Percentiles rank a stretch among this genome's conserved stretches.
phyloP scores from a whole-genome alignment of 495 filamentous ascomycete species.

The Xylaria telfairii region DNA sequence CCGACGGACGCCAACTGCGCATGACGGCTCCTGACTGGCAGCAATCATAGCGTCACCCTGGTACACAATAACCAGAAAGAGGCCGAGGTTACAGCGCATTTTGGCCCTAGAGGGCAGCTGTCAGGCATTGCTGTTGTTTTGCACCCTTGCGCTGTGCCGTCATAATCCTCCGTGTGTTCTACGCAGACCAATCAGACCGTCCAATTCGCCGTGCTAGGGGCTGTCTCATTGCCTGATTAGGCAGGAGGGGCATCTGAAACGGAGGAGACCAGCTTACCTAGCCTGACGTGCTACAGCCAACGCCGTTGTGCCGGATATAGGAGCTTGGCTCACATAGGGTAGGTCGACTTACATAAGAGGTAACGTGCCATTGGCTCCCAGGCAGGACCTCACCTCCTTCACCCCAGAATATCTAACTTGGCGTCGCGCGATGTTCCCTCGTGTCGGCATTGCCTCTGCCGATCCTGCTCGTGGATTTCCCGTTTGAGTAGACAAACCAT shows the following conservation, averaged over 20 bases:
- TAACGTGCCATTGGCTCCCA: conserved; percentile 24
- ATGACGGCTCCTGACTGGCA: not conserved
- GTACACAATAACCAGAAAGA: not conserved
- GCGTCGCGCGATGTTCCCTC: conserved; percentile 11
- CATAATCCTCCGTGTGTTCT: conserved; percentile 1
- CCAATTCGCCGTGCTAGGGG: not conserved
- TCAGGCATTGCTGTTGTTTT: conserved; percentile 21
- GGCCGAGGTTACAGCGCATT: conserved; percentile 27
- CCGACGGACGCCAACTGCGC: not conserved
- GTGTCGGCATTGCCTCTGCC: conserved; percentile 6
- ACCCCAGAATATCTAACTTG: conserved; percentile 13
- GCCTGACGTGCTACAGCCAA: conserved; percentile 1
- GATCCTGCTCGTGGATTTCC: not conserved
- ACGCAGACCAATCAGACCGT: not conserved
- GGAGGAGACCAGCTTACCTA: conserved; percentile 2
- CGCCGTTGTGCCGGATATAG: conserved; percentile 10
- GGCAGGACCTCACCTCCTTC: not conserved
- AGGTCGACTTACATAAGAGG: not conserved
- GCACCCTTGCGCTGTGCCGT: conserved; percentile 19
- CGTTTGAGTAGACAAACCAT: not conserved
- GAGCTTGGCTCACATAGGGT: conserved; percentile 8
- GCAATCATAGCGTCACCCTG: not conserved
- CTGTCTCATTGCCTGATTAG: conserved; percentile 6
- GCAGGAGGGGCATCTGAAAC: conserved; percentile 25
- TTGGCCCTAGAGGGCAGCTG: conserved; percentile 16